Base-by-base conservation (phyloP, 176 grass and related monocot species). In the Hsuehochloa calcarea region DNA sequence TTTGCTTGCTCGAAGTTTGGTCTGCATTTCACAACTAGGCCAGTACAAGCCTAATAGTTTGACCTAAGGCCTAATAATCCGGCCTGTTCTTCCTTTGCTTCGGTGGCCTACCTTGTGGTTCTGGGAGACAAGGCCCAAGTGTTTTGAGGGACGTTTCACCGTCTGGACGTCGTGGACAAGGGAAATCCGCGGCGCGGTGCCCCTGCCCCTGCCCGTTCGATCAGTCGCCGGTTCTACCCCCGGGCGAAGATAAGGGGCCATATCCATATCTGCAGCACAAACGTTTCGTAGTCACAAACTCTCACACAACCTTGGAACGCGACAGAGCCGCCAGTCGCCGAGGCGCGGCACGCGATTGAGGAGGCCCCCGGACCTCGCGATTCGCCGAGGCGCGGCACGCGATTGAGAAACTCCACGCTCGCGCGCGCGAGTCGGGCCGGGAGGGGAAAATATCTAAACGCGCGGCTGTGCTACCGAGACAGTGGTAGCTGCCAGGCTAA, bases 381-480 rank as follows among this genome's bases (percentile, higher is more conserved):
- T 34, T 34, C 12, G 49, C 14, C 47, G 45, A 12, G 45, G 27
- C 26, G 61, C 27, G 0, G 64, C 14, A 3, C 65, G 22, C 14
- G 31, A n/a, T n/a, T n/a, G 55, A 34, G 8, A 67, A 1, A 29
- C 61, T 8, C 83, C 83, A 45, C 64, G 35, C 34, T 19, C 66
- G 38, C 19, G 37, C 19, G 44, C 70, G 12, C 5, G 43, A 23
- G 41, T 5, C 43, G 5, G 69, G 15, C 10, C 12, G 69, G 43
- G 69, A 40, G 46, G 31, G 5, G 5, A 1, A 85, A 64, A 87
- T 87, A 84, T 90, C 85, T 78, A 2, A 78, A 84, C 34, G 44
- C 46, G 77, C 63, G 82, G 77, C 62, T 23, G 52, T 50, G 77
- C 9, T 13, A 9, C 17, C 26, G 72, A 39, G 49, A 31, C 72